A percentile compares a stretch with the other conserved stretches of the same genome.
phyloP scores from a whole-genome alignment of 192 early-diverging fungal species.

The Geranomyces michiganensis region DNA sequence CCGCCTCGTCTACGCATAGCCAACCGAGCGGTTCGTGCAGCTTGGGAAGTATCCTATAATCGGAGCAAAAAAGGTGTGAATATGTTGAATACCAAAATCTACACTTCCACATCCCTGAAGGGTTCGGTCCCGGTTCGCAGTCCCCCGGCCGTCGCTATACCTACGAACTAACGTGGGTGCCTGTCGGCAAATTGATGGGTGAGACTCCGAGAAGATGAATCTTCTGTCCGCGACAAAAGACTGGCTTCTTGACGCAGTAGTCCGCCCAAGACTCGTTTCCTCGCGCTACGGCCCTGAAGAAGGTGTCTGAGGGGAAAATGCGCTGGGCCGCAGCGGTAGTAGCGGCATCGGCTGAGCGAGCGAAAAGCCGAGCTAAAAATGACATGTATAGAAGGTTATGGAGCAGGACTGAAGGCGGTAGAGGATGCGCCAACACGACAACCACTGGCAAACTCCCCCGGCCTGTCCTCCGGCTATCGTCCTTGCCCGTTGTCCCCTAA shows the following conservation, averaged over 20 bases:
- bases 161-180: conserved; percentile 6
- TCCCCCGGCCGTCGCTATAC: not conserved
- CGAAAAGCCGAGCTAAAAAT: too few species aligned
- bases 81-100: not conserved
- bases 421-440: too few species aligned
- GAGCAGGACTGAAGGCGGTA: too few species aligned
- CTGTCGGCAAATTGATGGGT: conserved; percentile 25
- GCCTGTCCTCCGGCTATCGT: too few species aligned
- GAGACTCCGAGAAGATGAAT: conserved; percentile 34
- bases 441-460: too few species aligned
- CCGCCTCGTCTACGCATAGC: conserved; percentile 25
- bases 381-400: too few species aligned
- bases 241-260: conserved; percentile 24
- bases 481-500: too few species aligned
- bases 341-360: not conserved
- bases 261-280: conserved; percentile 18
- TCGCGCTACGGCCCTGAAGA: not conserved
- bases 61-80: too few species aligned
- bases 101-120: not conserved
- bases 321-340: not conserved
- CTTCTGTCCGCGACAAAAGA: not conserved
- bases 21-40: conserved; percentile 19
- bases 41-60: conserved; percentile 2
- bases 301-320: conserved; percentile 27
- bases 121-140: not conserved